Conservation (phyloP, 495 filamentous ascomycete genomes). For the Penicillium arizonense region DNA sequence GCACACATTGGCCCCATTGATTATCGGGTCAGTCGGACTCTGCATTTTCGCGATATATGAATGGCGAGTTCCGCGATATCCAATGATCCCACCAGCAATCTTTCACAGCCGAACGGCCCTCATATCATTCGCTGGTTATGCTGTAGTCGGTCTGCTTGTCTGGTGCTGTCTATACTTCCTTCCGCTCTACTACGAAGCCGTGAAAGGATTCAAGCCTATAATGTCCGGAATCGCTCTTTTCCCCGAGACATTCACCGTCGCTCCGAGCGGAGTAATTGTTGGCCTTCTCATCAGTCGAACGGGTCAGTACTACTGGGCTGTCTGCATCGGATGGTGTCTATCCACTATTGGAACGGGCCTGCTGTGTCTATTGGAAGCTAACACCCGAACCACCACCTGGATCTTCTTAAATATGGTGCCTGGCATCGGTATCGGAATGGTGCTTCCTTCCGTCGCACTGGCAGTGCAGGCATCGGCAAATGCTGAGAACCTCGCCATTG, state of each 20-base stretch:
- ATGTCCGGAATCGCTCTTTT: slow-evolving; percentile 42
- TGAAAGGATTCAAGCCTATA: slow-evolving; percentile 42
- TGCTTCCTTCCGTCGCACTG: too few species aligned
- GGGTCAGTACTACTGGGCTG: too few species aligned
- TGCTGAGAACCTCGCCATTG: too few species aligned
- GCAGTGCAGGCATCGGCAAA: too few species aligned
- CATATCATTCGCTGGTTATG: slow-evolving; percentile 31
- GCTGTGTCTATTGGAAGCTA: too few species aligned
- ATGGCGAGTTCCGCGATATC: slow-evolving; percentile 29
- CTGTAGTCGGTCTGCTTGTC: slow-evolving; percentile 45
- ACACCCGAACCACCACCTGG: too few species aligned
- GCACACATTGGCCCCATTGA: slow-evolving; percentile 54
- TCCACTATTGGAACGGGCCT: too few species aligned
- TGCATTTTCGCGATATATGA: slow-evolving; percentile 45
- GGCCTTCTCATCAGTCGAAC: too few species aligned
- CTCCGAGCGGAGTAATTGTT: slow-evolving; percentile 7
- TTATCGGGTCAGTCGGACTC: slow-evolving; percentile 49
- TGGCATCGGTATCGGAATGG: too few species aligned
- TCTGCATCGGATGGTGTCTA: too few species aligned
- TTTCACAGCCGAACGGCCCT: slow-evolving; percentile 44
- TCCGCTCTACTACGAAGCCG: slow-evolving; percentile 48
- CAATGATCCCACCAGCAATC: slow-evolving; percentile 44
- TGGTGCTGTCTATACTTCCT: slow-evolving; percentile 46
- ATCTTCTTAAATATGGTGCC: too few species aligned
- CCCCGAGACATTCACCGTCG: slow-evolving; percentile 48